Conservation (phyloP, 139 green algal species). For the Mesostigma viride region DNA sequence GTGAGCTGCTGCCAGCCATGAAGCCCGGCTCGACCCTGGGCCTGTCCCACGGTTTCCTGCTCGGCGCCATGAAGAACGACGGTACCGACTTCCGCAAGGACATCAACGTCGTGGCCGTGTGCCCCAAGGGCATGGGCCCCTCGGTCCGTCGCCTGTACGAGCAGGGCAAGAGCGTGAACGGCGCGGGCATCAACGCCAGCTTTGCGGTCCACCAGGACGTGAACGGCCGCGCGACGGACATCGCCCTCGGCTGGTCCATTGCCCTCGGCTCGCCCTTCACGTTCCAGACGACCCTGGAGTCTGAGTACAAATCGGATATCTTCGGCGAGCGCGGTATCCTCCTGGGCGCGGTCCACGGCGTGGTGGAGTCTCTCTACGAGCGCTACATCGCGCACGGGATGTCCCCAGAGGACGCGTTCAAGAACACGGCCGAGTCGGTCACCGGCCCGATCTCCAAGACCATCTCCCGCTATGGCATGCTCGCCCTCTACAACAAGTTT, state of each 20-base stretch:
- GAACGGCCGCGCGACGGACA: conserved; percentile 81
- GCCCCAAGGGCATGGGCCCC: conserved; percentile 99
- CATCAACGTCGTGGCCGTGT: conserved; percentile 97
- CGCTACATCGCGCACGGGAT: conserved; percentile 67
- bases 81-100: conserved; percentile 86
- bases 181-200: conserved; percentile 96
- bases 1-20: conserved; percentile 86
- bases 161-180: conserved; percentile 96
- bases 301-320: conserved; percentile 98
- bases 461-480: conserved; percentile 92
- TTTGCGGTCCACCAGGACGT: conserved; percentile 99
- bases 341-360: conserved; percentile 94
- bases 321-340: conserved; percentile 94
- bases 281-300: conserved; percentile 95
- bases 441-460: conserved; percentile 86
- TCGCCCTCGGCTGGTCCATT: conserved; percentile 94
- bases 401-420: conserved; percentile 85
- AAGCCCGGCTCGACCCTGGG: conserved; percentile 93
- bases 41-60: conserved; percentile 96
- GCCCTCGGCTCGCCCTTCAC: conserved; percentile 91
- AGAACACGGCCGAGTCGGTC: conserved; percentile 91
- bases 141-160: conserved; percentile 92
- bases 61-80: conserved; percentile 86
- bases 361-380: conserved; percentile 91
- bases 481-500: conserved; percentile 78